Evolutionary conservation across 2,329 filamentous ascomycete species (phyloP).

Genomic region (Leptographium galeiforme): DNA sequence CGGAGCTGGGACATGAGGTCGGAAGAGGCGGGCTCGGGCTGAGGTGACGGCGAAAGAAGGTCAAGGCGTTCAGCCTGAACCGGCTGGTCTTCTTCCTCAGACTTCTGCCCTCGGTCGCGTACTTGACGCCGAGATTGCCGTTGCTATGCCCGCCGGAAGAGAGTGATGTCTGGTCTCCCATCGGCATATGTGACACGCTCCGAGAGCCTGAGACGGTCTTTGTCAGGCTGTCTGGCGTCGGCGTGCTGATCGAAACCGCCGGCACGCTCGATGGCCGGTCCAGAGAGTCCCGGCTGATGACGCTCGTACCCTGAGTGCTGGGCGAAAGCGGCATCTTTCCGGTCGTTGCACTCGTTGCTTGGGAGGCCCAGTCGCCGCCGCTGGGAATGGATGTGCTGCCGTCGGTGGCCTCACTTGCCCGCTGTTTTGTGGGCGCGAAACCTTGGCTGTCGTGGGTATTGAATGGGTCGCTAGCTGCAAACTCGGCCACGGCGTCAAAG

Average conservation of each 20-base stretch:
- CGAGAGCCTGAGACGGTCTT: constrained; percentile 14
- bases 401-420: constrained; percentile 49
- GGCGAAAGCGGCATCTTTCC: constrained; percentile 52
- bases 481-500: constrained; percentile 34
- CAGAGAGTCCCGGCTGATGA: constrained; percentile 45
- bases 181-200: constrained; percentile 16
- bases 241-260: constrained; percentile 17
- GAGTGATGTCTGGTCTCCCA: constrained; percentile 21
- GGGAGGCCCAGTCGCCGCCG: constrained; percentile 47
- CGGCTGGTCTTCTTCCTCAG: constrained; percentile 50
- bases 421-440: constrained; percentile 30
- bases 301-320: constrained; percentile 52
- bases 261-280: constrained; percentile 33
- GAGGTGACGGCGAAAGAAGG: constrained; percentile 42
- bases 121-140: constrained; percentile 28
- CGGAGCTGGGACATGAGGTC: constrained; percentile 16
- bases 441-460: constrained; percentile 26
- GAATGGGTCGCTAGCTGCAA: constrained; percentile 37
- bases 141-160: constrained; percentile 17
- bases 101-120: constrained; percentile 26
- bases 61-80: constrained; percentile 49
- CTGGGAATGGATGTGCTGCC: constrained; percentile 40
- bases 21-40: constrained; percentile 22
- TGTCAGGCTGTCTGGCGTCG: constrained; percentile 18
- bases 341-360: constrained; percentile 49